Base-by-base conservation (phyloP, 2,329 filamentous ascomycete genomes). In the Claviceps monticola region DNA sequence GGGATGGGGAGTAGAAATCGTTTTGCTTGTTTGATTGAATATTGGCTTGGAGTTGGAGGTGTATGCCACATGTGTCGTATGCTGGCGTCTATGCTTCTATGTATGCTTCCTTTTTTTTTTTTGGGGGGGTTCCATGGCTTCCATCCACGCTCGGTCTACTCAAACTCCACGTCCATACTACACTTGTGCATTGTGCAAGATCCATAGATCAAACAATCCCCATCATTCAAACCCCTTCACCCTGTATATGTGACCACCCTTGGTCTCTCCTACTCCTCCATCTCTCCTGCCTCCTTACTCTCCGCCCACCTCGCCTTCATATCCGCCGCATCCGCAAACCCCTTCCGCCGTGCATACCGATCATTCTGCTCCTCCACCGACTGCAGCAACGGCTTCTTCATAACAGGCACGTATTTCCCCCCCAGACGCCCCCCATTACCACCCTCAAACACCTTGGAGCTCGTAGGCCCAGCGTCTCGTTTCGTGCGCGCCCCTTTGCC, bases 341-440 rank as follows among this genome's bases (percentile, higher is more conserved):
- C 82, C 62, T 78, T 80, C 53, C 72, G 72, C 59, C 74, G 68
- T n/a, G 82, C 80, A 64, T 78, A 84, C 58, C 70, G 71, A 56
- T 83, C 76, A 57, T 83, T 82, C 50, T 75, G 69, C 62, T 78
- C 76, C 56, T 76, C 71, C 8, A 76, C 73, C 46, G 71, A 65
- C 50, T 74, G 68, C 54, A 78, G 64, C 54, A 70, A 60, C 53
- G 66, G 64, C 63, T 74, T 76, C 59, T 75, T 68, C 63, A 80
- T 67, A 29, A 84, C 63, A 0, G 75, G 74, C 38, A 74, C 66
- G 56, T 83, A 84, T n/a, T 59, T 66, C 2, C 79, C 79, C 17
- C 69, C 67, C 36, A 74, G 59, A 38, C 72, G 68, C 2, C 74
- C 75, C 39, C 61, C 65, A 60, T 80, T 71, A 2, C 73, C 78